Conservation (phyloP, 2,329 filamentous ascomycete species). For the Cyphellophora europaea region DNA sequence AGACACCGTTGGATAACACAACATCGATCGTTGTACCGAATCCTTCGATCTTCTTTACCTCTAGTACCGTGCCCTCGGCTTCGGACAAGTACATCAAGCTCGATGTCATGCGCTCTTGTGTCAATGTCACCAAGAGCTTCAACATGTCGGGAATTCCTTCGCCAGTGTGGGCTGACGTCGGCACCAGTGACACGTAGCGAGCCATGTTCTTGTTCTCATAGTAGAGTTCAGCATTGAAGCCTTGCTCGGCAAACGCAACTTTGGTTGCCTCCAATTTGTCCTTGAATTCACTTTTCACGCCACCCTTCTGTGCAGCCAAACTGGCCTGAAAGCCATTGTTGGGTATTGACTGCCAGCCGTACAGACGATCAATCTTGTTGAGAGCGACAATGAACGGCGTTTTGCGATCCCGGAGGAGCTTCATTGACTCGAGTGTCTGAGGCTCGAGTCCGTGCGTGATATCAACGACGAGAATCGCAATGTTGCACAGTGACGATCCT, state of each 20-base stretch:
- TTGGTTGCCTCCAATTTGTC: conserved; percentile 87
- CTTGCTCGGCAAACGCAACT: conserved; percentile 87
- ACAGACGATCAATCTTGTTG: conserved; percentile 99
- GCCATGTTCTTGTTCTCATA: conserved; percentile 98
- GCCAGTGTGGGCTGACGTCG: conserved; percentile 95
- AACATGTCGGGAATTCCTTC: conserved; percentile 99
- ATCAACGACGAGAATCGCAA: conserved; percentile 96
- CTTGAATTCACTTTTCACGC: conserved; percentile 87
- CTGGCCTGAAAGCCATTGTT: conserved; percentile 98
- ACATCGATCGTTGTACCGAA: conserved; percentile 98
- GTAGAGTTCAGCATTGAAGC: conserved; percentile 94
- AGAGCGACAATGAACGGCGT: conserved; percentile 97
- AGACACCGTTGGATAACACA: conserved; percentile 87
- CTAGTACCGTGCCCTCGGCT: conserved; percentile 92
- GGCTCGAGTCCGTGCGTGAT: conserved; percentile 99
- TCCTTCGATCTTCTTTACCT: conserved; percentile 98
- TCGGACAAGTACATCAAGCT: conserved; percentile 98
- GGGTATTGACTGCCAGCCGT: conserved; percentile 96
- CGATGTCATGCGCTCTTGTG: conserved; percentile 94
- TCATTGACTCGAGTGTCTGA: conserved; percentile 96
- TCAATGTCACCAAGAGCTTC: conserved; percentile 84
- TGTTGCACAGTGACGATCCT: conserved; percentile 97
- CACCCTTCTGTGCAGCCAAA: conserved; percentile 79
- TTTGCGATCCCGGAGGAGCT: conserved; percentile 79
- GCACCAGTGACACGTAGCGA: conserved; percentile 86